A percentile compares a stretch with the other conserved stretches of the same genome.
Evolutionary conservation across 2,329 filamentous ascomycete species (phyloP).

Genomic region (Paecilomyces fulvus): DNA sequence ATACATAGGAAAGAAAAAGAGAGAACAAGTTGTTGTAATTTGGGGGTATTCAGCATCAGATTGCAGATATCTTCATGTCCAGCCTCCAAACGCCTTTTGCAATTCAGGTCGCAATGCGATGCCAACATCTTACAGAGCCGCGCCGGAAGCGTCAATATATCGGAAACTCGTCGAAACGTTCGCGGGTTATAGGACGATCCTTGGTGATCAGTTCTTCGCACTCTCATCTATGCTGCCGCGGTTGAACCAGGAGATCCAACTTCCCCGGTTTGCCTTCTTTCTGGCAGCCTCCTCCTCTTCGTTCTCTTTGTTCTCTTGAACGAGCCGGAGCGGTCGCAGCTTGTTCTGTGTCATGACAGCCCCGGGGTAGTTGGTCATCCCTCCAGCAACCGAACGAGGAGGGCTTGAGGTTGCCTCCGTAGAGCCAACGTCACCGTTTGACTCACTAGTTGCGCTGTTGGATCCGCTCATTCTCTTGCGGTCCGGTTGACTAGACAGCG

Average conservation of each 20-base stretch:
- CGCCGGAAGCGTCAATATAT: conserved; percentile 9
- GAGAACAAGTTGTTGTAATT: background rate
- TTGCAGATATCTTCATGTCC: background rate
- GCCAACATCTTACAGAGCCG: background rate
- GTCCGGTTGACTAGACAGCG: conserved; percentile 39
- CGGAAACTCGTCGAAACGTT: conserved; percentile 12
- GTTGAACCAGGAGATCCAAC: conserved; percentile 42
- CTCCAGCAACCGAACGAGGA: conserved; percentile 57
- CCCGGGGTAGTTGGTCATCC: conserved; percentile 59
- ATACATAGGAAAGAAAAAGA: background rate
- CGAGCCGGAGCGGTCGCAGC: conserved; percentile 74
- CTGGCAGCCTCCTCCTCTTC: conserved; percentile 37
- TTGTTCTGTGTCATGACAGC: conserved; percentile 60
- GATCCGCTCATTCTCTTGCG: conserved; percentile 57
- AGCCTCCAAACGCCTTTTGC: conserved; percentile 1
- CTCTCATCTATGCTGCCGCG: conserved; percentile 22
- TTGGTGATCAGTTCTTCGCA: conserved; percentile 1
- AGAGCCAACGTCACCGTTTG: conserved; percentile 36
- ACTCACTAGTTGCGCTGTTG: conserved; percentile 47
- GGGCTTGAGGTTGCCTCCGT: conserved; percentile 43
- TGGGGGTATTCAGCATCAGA: background rate
- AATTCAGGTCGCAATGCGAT: background rate
- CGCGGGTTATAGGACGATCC: background rate
- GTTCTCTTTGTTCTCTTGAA: conserved; percentile 61
- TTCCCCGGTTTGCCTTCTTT: conserved; percentile 38